Conservation (phyloP, 305 asterid genomes). For the Solanum chacoense region DNA sequence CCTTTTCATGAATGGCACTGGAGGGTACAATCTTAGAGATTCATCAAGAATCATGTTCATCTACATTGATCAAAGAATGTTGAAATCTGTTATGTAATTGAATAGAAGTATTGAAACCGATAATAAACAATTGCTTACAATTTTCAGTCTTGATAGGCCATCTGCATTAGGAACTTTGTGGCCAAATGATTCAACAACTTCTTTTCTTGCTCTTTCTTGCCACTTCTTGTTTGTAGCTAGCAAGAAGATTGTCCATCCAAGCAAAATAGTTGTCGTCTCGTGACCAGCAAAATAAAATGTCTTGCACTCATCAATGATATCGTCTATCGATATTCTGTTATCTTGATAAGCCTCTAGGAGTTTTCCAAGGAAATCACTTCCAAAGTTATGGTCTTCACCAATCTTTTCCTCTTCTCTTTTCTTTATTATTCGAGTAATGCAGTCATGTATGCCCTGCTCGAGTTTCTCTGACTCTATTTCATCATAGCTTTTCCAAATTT, state of each 20-base stretch:
- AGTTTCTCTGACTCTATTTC: constrained; percentile 52
- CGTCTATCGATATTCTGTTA: constrained; percentile 26
- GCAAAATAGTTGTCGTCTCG: constrained; percentile 42
- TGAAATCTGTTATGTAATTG: background rate
- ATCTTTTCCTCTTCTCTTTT: constrained; percentile 17
- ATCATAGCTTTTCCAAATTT: constrained; percentile 25
- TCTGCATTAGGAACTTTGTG: constrained; percentile 26
- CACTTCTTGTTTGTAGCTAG: constrained; percentile 44
- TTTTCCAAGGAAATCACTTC: constrained; percentile 40
- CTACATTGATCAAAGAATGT: constrained; percentile 12
- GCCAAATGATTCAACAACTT: constrained; percentile 24
- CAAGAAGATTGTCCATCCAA: constrained; percentile 50
- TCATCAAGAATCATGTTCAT: constrained; percentile 54
- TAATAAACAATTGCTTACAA: constrained; percentile 16
- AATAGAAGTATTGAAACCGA: background rate
- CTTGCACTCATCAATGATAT: constrained; percentile 67
- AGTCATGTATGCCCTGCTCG: constrained; percentile 32
- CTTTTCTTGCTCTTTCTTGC: constrained; percentile 52
- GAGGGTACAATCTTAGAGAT: constrained; percentile 56
- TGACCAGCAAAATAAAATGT: constrained; percentile 70
- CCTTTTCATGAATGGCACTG: constrained; percentile 42
- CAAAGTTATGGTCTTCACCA: constrained; percentile 3
- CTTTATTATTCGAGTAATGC: constrained; percentile 27
- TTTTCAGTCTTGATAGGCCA: constrained; percentile 30
- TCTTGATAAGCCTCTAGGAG: constrained; percentile 28